phyloP scores from a whole-genome alignment of 139 green algal species.

The Tetraselmis chui region DNA sequence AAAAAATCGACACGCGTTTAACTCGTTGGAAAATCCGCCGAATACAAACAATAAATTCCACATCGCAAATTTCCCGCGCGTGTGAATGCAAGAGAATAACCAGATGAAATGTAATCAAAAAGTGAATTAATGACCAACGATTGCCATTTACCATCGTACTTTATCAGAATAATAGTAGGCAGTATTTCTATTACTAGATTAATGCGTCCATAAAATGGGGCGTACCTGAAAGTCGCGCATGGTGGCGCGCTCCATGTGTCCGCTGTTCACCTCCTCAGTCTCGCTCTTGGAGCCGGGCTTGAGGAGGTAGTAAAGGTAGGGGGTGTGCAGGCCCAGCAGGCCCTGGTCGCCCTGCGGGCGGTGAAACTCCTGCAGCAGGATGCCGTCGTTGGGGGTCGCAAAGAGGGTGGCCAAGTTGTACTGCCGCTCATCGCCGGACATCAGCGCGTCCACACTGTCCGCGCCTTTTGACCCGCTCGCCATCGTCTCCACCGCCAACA shows the following conservation, averaged over 20 bases:
- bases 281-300: slow-evolving; percentile 10
- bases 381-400: slow-evolving; percentile 34
- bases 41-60: too few species aligned
- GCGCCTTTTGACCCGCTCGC: background rate
- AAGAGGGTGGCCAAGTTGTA: slow-evolving; percentile 49
- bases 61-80: too few species aligned
- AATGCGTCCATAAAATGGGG: too few species aligned
- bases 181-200: too few species aligned
- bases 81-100: too few species aligned
- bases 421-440: background rate
- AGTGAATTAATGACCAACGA: too few species aligned
- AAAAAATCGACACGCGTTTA: too few species aligned
- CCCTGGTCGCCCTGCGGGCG: background rate
- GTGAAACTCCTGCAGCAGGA: slow-evolving; percentile 57
- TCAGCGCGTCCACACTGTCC: background rate
- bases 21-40: too few species aligned
- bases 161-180: too few species aligned
- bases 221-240: slow-evolving; percentile 30
- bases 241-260: background rate
- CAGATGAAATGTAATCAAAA: too few species aligned
- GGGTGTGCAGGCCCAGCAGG: slow-evolving; percentile 19
- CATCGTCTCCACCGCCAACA: slow-evolving; percentile 33
- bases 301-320: background rate
- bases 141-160: too few species aligned
- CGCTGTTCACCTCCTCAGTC: background rate